These are phyloP conservation scores for Scytalidium lignicola DNA, from an alignment of 2,329 filamentous ascomycete genomes.

Conservation along the genomic window DNA sequence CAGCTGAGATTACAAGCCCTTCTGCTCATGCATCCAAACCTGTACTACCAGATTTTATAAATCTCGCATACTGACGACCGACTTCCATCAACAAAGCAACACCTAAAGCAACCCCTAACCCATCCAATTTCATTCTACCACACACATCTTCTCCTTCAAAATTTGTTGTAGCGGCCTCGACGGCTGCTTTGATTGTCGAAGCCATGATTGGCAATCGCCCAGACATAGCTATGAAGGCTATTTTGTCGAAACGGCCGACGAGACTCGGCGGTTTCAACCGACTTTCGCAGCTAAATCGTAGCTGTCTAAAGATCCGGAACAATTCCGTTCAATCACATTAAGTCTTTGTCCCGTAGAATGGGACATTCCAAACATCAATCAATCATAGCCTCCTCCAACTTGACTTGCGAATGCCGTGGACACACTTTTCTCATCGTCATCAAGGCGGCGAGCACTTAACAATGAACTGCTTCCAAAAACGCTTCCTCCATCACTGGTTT, in stretches of 20 bases:
- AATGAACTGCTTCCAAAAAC: slow-evolving; percentile 59
- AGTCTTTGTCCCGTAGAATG: slow-evolving; percentile 1
- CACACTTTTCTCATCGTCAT: slow-evolving; percentile 94
- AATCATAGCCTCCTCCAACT: slow-evolving; percentile 52
- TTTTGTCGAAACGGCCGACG: neutral
- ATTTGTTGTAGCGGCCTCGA: neutral
- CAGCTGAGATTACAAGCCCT: no score
- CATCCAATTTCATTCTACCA: neutral
- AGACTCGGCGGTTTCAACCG: neutral
- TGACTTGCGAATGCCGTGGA: slow-evolving; percentile 97
- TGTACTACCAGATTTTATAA: neutral
- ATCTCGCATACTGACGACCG: neutral
- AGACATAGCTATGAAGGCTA: neutral
- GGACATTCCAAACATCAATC: slow-evolving; percentile 18
- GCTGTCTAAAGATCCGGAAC: neutral
- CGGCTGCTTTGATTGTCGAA: neutral
- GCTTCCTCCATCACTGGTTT: slow-evolving; percentile 53
- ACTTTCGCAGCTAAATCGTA: neutral
- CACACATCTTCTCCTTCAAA: neutral
- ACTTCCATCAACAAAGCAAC: neutral
- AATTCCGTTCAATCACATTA: neutral
- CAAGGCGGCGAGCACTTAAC: slow-evolving; percentile 43
- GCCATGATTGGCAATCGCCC: neutral
- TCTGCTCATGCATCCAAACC: neutral
- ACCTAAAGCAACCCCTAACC: neutral